Evolutionary conservation across 2,329 filamentous ascomycete genomes (phyloP), one percentile per base, ranked within the genome.

Genomic region (Endothia cerciana): DNA sequence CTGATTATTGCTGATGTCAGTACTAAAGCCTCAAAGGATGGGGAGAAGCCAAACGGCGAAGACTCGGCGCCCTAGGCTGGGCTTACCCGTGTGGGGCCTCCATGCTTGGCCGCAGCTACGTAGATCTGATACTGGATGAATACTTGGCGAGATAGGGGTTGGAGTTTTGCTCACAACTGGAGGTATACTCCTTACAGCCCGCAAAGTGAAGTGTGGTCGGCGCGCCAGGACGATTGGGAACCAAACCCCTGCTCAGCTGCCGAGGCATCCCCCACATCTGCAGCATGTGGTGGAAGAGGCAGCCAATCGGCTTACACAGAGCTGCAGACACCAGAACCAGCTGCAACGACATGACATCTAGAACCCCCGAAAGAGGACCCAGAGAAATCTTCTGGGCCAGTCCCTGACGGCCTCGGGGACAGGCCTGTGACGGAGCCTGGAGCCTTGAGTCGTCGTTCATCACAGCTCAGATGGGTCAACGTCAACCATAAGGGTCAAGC

Each of bases 281-380:
- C 28, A 58, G 22, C 55, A 36, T 22, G 25, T 33, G 33, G 15
- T 38, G 25, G 60, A 57, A 61, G 30, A 58, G 40, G 38, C 64
- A 64, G 64, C 66, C 66, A 68, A 68, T 68, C 66, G 62, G 61
- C 51, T 61, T 58, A 66, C 64, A 68, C 49, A 38, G 22, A 56
- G n/a, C 40, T 60, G 56, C 45, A 53, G 36, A 17, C n/a, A 30
- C 45, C 58, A 55, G 60, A 51, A 40, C 40, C 30, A n/a, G n/a
- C 41, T 45, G 66, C 66, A 43, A 62, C 66, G 17, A 38, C 43
- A 36, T 11, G 53, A n/a, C 49, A 58, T 13, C 57, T 40, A 40
- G 57, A 51, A 51, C 47, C 25, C 22, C 41, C 4, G 11, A 41
- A 36, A 55, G 22, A 45, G 36, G 63, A 28, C 13, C 30, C 43